These are phyloP conservation scores for Auriscalpium vulgare DNA, from an alignment of 768 basidiomycete genomes.

Conservation along the genomic window DNA sequence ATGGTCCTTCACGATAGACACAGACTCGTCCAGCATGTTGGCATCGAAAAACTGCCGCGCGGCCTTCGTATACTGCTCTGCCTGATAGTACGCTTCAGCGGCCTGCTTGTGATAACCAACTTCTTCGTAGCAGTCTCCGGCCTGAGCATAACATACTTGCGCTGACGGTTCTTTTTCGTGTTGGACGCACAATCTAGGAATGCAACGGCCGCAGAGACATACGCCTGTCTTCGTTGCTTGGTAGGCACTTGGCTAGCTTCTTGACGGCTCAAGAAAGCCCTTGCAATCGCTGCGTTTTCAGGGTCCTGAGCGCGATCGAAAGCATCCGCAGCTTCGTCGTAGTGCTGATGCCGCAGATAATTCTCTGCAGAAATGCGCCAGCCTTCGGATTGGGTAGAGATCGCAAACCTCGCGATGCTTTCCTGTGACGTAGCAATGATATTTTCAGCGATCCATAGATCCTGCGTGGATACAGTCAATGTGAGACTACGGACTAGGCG, in stretches of 20 bases:
- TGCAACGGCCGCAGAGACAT: constrained; percentile 35
- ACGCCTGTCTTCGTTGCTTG: constrained; percentile 24
- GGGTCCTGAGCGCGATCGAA: too few relatives aligned
- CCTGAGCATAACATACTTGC: constrained; percentile 29
- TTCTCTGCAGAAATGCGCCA: too few relatives aligned
- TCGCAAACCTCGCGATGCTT: too few relatives aligned
- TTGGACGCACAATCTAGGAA: constrained; percentile 34
- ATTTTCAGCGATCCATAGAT: too few relatives aligned
- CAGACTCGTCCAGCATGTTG: constrained; percentile 45
- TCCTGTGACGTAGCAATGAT: too few relatives aligned
- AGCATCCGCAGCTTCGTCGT: too few relatives aligned
- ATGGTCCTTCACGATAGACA: constrained; percentile 33
- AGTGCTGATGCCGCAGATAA: too few relatives aligned
- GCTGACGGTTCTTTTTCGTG: constrained; percentile 18
- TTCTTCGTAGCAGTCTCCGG: constrained; percentile 39
- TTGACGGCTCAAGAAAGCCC: constrained; percentile 2
- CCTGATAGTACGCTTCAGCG: constrained; percentile 34
- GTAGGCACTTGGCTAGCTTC: constrained; percentile 34
- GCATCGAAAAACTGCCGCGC: constrained; percentile 42
- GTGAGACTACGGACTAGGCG: too few relatives aligned
- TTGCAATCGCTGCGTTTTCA: too few relatives aligned
- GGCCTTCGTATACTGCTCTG: constrained; percentile 35
- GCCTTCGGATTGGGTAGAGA: too few relatives aligned
- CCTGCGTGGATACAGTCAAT: too few relatives aligned
- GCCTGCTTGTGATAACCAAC: constrained; percentile 34